Evolutionary conservation across 2,329 filamentous ascomycete species (phyloP).

Genomic region (Aspergillus carbonarius): DNA sequence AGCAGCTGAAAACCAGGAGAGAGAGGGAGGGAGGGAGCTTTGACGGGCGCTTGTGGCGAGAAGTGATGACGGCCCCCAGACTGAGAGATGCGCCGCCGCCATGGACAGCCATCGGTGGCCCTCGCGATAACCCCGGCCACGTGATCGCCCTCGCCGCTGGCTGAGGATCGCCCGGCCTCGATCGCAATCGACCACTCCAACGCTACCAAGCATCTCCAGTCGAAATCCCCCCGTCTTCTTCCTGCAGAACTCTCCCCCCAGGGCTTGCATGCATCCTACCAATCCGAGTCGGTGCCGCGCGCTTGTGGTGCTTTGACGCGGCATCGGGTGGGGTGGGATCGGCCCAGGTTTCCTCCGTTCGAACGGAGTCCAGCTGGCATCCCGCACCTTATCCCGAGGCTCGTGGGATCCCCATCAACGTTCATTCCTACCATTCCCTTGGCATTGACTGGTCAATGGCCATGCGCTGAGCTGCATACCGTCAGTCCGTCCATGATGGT

Average conservation of each 20-base stretch:
- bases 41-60: background rate
- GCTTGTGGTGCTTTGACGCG: conserved; percentile 4
- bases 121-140: conserved; percentile 9
- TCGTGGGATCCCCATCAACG: background rate
- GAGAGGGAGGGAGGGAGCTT: background rate
- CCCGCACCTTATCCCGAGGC: background rate
- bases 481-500: background rate
- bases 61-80: background rate
- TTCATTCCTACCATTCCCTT: background rate
- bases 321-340: conserved; percentile 8
- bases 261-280: background rate
- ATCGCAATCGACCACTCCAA: background rate
- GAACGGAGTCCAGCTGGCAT: background rate
- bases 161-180: conserved; percentile 1
- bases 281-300: conserved; percentile 7
- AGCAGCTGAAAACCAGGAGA: background rate
- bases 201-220: background rate
- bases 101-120: conserved; percentile 1
- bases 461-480: background rate
- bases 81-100: background rate
- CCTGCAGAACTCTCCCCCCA: background rate
- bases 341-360: conserved; percentile 15
- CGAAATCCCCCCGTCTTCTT: background rate
- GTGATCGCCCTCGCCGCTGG: conserved; percentile 9
- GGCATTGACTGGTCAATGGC: background rate